These are phyloP conservation scores for Capsicum rhomboideum DNA, from an alignment of 257 asterid genomes.

Conservation along the genomic window DNA sequence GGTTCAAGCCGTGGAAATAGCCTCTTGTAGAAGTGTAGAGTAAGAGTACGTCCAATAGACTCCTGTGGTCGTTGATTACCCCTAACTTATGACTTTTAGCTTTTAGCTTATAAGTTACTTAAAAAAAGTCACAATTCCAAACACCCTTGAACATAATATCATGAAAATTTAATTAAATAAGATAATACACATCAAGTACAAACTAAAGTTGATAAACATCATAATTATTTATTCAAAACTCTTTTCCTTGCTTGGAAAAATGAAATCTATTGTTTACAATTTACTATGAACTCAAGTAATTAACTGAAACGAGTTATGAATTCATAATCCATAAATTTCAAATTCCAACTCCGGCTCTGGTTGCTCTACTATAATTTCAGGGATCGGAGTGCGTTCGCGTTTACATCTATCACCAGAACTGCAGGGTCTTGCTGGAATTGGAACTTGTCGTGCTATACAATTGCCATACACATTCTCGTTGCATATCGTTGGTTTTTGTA, in stretches of 20 bases:
- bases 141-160: too few species aligned
- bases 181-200: too few species aligned
- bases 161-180: too few species aligned
- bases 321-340: not conserved
- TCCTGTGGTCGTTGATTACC: too few species aligned
- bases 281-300: not conserved
- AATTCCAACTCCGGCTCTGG: not conserved
- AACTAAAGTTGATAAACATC: not conserved
- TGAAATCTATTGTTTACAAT: not conserved
- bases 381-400: fast-evolving
- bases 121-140: too few species aligned
- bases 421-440: not conserved
- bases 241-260: too few species aligned
- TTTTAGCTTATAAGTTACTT: too few species aligned
- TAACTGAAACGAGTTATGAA: not conserved
- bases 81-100: too few species aligned
- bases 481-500: fast-evolving
- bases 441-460: not conserved
- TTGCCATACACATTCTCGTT: not conserved
- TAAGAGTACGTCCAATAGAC: too few species aligned
- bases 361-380: not conserved
- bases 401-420: fast-evolving
- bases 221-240: not conserved
- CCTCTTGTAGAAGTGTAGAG: too few species aligned
- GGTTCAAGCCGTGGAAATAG: too few species aligned